These are phyloP conservation scores for Colletotrichum tanaceti DNA, from an alignment of 2,329 filamentous ascomycete genomes.

Conservation along the genomic window DNA sequence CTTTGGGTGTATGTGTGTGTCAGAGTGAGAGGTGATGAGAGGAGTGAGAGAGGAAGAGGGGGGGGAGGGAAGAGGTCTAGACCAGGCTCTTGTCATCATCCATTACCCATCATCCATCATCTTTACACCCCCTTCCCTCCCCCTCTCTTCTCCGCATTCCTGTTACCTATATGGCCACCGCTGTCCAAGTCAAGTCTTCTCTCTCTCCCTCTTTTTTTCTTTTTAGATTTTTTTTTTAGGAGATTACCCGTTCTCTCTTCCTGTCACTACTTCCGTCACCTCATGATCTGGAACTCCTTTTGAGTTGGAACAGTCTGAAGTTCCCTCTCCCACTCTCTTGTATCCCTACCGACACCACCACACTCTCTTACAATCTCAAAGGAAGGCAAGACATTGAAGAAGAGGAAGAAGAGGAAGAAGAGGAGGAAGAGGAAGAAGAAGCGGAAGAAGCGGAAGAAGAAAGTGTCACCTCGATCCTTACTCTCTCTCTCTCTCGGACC, in stretches of 20 bases:
- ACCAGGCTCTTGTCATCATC: too few species aligned
- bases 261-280: neutral
- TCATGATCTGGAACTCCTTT: constrained; percentile 3
- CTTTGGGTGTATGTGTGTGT: neutral
- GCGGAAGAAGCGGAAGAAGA: too few species aligned
- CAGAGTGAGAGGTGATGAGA: too few species aligned
- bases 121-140: too few species aligned
- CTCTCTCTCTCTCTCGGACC: neutral
- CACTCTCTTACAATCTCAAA: constrained; percentile 27
- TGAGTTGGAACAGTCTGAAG: constrained; percentile 29
- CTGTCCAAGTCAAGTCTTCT: neutral
- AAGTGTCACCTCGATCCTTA: constrained; percentile 21
- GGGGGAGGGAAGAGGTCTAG: too few species aligned
- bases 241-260: neutral
- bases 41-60: too few species aligned
- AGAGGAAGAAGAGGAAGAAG: neutral
- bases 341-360: neutral
- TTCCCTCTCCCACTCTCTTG: constrained; percentile 3
- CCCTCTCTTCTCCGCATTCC: neutral
- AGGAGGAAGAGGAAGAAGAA: too few species aligned
- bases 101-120: too few species aligned
- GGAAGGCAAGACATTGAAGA: too few species aligned
- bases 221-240: too few species aligned
- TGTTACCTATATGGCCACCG: constrained; percentile 16
- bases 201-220: too few species aligned